Evolutionary conservation across 2,329 filamentous ascomycete species (phyloP), one percentile per base, ranked within the genome.

Genomic region (Lasiodiplodia theobromae): DNA sequence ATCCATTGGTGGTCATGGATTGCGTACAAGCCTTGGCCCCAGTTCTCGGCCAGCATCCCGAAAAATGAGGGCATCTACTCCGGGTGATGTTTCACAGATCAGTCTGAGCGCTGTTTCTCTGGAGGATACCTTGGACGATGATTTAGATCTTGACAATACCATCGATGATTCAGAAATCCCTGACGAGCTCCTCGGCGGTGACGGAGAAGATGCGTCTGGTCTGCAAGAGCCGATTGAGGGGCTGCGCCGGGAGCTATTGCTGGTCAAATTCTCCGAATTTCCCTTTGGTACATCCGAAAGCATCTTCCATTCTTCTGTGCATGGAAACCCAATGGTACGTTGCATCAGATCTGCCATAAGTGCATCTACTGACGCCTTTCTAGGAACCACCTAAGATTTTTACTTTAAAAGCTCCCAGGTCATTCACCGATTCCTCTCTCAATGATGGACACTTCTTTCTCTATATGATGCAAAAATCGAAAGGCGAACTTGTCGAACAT

Each of bases 1-100:
- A 66, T 97, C 94, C 1, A 87, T 96, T 71, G 91, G 91, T 37
- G 89, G 86, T 66, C 85, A 88, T 66, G 87, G 88, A 67, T 85
- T 86, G 44, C 87, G 92, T 53, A 83, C 83, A 56, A 94, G 92
- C 73, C 85, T 88, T 16, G 66, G 66, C 16, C 56, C 57, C 18
- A 68, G 31, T 38, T 62, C 56, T 47, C 66, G 66, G 16, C 65
- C 65, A 7, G 54, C 49, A 40, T 67, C 65, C 10, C 44, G 80
- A 21, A 81, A 80, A 58, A 80, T 86, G 69, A 84, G 87, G 72
- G 84, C 82, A n/a, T 89, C 87, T 11, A 84, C 88, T 1, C 86
- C 85, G 28, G 86, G 85, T 44, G 80, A 78, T 56, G 74, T 81
- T 31, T 80, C 79, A 25, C 74, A 79, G 44, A 74, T 80, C 71